Percentiles rank a stretch among this genome's conserved stretches.
These are phyloP conservation scores for Asterella californica DNA, from an alignment of 225 moss, liverwort and hornwort genomes.

Conservation along the genomic window DNA sequence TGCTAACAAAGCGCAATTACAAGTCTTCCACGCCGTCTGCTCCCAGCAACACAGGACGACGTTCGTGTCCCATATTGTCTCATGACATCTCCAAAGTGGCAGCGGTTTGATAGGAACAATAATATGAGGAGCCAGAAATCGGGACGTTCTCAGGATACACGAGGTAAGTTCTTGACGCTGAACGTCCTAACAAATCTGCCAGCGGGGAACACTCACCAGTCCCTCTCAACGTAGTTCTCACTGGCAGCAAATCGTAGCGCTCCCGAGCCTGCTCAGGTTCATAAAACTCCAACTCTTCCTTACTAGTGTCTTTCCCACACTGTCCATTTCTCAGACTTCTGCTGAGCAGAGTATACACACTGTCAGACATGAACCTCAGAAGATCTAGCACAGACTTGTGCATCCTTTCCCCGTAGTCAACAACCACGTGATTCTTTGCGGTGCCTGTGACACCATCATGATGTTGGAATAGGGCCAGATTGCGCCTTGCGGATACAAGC, in stretches of 20 bases:
- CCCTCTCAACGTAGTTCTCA: constrained; percentile 38
- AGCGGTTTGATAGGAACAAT: not conserved
- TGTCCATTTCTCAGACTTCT: constrained; percentile 35
- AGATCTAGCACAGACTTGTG: constrained; percentile 69
- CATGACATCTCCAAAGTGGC: not conserved
- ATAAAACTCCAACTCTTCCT: constrained; percentile 44
- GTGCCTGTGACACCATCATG: constrained; percentile 98
- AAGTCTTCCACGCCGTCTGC: not conserved
- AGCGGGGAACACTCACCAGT: constrained; percentile 30
- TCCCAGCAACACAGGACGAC: not conserved
- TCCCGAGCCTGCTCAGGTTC: constrained; percentile 59
- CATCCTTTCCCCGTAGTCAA: constrained; percentile 79
- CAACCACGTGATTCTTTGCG: constrained; percentile 84
- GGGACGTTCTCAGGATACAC: not conserved
- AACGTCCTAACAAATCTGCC: not conserved
- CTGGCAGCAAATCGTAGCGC: constrained; percentile 42
- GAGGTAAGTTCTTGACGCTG: not conserved
- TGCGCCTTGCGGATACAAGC: constrained; percentile 73
- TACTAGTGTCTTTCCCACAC: constrained; percentile 25
- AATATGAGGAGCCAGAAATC: not conserved
- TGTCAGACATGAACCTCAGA: constrained; percentile 65
- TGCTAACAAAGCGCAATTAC: not conserved
- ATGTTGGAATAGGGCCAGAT: constrained; percentile 93
- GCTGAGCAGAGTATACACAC: constrained; percentile 63
- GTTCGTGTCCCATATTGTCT: not conserved